These are phyloP conservation scores for Inga oerstediana DNA, from an alignment of 306 rosid genomes.

Conservation along the genomic window DNA sequence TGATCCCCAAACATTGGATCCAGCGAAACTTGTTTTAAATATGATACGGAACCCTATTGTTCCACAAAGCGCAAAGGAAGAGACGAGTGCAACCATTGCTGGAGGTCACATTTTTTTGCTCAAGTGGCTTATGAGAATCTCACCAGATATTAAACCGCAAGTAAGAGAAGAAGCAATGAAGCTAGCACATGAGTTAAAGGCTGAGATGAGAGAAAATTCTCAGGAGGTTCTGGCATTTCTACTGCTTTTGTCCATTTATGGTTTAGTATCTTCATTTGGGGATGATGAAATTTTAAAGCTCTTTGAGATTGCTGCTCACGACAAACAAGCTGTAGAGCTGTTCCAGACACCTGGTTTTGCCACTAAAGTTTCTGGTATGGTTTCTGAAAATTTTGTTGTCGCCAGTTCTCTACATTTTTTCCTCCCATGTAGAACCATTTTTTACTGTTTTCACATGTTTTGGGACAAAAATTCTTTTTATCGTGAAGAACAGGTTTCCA, in stretches of 20 bases:
- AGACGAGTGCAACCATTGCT: constrained; percentile 28
- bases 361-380: constrained; percentile 53
- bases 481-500: not conserved
- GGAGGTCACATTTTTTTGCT: constrained; percentile 32
- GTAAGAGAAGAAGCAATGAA: constrained; percentile 53
- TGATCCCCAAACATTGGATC: constrained; percentile 43
- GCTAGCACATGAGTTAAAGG: constrained; percentile 53
- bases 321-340: constrained; percentile 47
- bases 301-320: constrained; percentile 42
- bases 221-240: constrained; percentile 55
- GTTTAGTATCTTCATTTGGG: constrained; percentile 43
- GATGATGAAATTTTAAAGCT: constrained; percentile 53
- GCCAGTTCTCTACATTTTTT: not conserved
- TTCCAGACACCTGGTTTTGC: constrained; percentile 45
- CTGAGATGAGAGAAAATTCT: constrained; percentile 35
- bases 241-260: constrained; percentile 47
- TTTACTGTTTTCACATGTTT: not conserved
- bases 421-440: not conserved
- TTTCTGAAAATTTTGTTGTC: constrained; percentile 11
- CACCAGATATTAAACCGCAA: constrained; percentile 44
- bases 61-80: constrained; percentile 29
- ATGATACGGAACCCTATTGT: constrained; percentile 37
- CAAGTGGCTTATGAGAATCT: constrained; percentile 42
- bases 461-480: constrained; percentile 3
- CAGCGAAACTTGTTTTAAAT: constrained; percentile 57